Percentiles rank a stretch among this genome's conserved stretches.
These are phyloP conservation scores for Globisporangium orthogonon DNA, from an alignment of 352 stramenopile genomes.

Conservation along the genomic window DNA sequence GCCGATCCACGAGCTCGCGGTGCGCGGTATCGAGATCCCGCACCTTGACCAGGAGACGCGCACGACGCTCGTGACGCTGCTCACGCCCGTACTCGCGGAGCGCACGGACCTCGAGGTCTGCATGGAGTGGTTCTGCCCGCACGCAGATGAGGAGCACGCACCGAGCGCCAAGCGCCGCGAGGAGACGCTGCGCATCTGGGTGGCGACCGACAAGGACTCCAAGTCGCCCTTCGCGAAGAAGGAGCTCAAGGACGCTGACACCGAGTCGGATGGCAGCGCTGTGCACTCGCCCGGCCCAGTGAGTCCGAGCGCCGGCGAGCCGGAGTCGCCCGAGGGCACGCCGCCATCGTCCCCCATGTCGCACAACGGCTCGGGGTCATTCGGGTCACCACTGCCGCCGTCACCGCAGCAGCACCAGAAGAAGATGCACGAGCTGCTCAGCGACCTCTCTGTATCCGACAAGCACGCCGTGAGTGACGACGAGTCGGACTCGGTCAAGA, in stretches of 20 bases:
- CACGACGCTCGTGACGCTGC: constrained; percentile 57
- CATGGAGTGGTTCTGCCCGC: constrained; percentile 85
- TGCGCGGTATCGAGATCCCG: constrained; percentile 83
- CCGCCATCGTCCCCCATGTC: constrained; percentile 35
- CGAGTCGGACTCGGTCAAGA: constrained; percentile 71
- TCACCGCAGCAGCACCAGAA: constrained; percentile 18
- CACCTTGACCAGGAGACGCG: constrained; percentile 69
- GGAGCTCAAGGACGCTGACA: constrained; percentile 51
- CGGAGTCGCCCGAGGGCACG: constrained; percentile 20
- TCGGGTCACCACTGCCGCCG: constrained; percentile 34
- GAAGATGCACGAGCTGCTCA: constrained; percentile 3
- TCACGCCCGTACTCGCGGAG: constrained; percentile 78
- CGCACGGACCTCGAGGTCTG: constrained; percentile 80
- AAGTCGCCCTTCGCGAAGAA: constrained; percentile 72
- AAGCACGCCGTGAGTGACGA: constrained; percentile 30
- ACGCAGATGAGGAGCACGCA: constrained; percentile 55
- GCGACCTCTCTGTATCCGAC: background rate
- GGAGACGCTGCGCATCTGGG: constrained; percentile 85
- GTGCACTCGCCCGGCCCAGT: constrained; percentile 33
- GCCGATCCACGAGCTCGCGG: constrained; percentile 54
- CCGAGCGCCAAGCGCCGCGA: constrained; percentile 49
- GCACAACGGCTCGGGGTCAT: constrained; percentile 21
- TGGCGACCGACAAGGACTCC: constrained; percentile 80
- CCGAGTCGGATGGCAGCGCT: constrained; percentile 49
- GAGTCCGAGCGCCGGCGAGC: constrained; percentile 21